Percentiles rank a stretch among this genome's conserved stretches.
These are phyloP conservation scores for Rutstroemia sp. DNA, from an alignment of 2,329 filamentous ascomycete species.

Conservation along the genomic window DNA sequence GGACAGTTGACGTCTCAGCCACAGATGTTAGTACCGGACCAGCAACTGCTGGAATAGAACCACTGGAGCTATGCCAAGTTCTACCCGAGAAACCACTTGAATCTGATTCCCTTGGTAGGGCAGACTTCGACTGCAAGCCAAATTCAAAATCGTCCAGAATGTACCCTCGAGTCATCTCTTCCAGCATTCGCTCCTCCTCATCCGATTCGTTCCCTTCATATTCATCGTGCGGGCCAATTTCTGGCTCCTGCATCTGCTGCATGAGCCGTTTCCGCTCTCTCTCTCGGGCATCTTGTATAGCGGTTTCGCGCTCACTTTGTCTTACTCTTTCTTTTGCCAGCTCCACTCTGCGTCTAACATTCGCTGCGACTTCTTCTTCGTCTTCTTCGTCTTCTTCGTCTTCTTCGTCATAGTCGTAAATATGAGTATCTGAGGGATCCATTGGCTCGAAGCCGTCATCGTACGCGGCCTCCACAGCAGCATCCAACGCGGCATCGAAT, in stretches of 20 bases:
- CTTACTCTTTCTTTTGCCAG: constrained; percentile 68
- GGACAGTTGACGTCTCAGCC: constrained; percentile 42
- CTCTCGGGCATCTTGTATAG: constrained; percentile 52
- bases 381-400: constrained; percentile 38
- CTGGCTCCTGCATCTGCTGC: constrained; percentile 16
- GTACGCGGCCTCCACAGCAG: constrained; percentile 92
- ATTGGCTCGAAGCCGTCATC: constrained; percentile 81
- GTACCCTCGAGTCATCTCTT: constrained; percentile 82
- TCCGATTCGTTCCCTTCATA: constrained; percentile 60
- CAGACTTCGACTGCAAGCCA: constrained; percentile 58
- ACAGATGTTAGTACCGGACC: constrained; percentile 66
- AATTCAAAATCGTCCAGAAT: constrained; percentile 78
- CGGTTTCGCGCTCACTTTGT: constrained; percentile 64
- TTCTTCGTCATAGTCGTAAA: constrained; percentile 33
- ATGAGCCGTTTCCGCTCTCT: constrained; percentile 43
- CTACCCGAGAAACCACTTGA: constrained; percentile 71
- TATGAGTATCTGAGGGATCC: constrained; percentile 31
- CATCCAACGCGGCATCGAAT: constrained; percentile 89
- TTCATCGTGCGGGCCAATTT: constrained; percentile 44
- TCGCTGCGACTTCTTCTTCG: constrained; percentile 42
- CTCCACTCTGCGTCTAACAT: constrained; percentile 60
- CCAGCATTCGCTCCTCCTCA: constrained; percentile 68
- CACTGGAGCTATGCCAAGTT: constrained; percentile 74
- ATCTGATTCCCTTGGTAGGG: constrained; percentile 70
- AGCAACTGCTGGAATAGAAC: constrained; percentile 62